Percentiles rank a stretch among this genome's conserved stretches.
phyloP scores from a whole-genome alignment of 805 yeast genomes.

The Teunomyces pallodes region DNA sequence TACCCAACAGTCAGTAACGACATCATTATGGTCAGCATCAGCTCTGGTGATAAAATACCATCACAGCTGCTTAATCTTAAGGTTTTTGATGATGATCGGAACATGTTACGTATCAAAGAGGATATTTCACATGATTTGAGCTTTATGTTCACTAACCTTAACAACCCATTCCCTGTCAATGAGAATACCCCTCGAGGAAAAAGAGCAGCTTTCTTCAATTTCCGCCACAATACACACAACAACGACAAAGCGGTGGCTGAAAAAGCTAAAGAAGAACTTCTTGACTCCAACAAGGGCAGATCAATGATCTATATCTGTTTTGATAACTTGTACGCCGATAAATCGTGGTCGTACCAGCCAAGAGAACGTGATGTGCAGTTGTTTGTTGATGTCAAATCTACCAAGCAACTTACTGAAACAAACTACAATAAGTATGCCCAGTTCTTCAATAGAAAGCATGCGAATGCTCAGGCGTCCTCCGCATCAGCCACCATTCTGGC shows the following conservation, averaged over 20 bases:
- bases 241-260: neutral
- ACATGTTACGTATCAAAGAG: constrained; percentile 29
- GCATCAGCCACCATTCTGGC: constrained; percentile 3
- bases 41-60: constrained; percentile 27
- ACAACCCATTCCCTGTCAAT: constrained; percentile 23
- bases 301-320: constrained; percentile 38
- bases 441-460: constrained; percentile 23
- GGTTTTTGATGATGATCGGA: constrained; percentile 37
- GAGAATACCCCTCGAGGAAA: constrained; percentile 4
- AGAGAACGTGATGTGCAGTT: constrained; percentile 30
- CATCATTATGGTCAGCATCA: constrained; percentile 31
- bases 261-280: constrained; percentile 10
- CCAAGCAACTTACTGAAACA: constrained; percentile 31
- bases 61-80: constrained; percentile 36
- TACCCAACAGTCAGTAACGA: constrained; percentile 38
- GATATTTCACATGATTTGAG: constrained; percentile 30
- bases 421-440: constrained; percentile 36
- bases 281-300: constrained; percentile 21
- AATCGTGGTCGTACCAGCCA: constrained; percentile 42
- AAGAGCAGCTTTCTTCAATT: neutral
- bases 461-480: constrained; percentile 7
- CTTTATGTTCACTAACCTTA: constrained; percentile 36
- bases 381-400: constrained; percentile 34
- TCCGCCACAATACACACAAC: constrained; percentile 8
- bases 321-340: constrained; percentile 40